Base-by-base conservation (phyloP, 148 eudicot genomes). In the Amaranthus palmeri region DNA sequence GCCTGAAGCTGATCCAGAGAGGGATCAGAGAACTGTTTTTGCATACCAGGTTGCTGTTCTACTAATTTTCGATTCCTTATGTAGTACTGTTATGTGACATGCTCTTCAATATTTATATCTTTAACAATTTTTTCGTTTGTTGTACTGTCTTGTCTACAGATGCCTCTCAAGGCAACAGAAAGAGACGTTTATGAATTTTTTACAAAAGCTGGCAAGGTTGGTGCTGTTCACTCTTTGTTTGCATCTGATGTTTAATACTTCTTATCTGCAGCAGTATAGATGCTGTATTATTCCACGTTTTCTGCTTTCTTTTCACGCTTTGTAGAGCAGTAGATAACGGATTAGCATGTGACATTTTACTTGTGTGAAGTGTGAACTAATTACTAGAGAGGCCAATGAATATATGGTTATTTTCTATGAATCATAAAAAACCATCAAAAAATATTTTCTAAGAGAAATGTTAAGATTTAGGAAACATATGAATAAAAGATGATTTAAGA, bases 1-100 rank as follows among this genome's bases (percentile, higher is more conserved):
- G 81, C 98, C 98, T 80, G 98, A 95, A 85, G 97, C 92, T 72
- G 98, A 95, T 76, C 98, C 97, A 47, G 98, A 95, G 82, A 88
- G 98, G 86, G 98, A 95, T 69, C 98, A 95, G 80, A 86, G 98
- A 75, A 91, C 98, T 80, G 98, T 95, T 71, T 95, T 95, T 79
- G 98, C 97, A 40, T 95, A 95, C 78, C 98, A 95, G 98, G 98
- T 93, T 60, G 46, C 54, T 50, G 11, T 50, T 0, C 17, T 69
- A 46, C 50, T 8, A 14, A 45, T n/a, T 47, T 44, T 40, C 10
- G 18, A 43, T 49, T 56, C 8, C 10, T 43, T 70, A 3, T 45
- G 43, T 9, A 52, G 64, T 40, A 44, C 18, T 18, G 42, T 14
- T 41, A 54, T 64, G 5, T 67, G 42, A 59, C 18, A 10, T 59